phyloP scores from a whole-genome alignment of 139 green algal species.

The Chlamydomonas incerta region DNA sequence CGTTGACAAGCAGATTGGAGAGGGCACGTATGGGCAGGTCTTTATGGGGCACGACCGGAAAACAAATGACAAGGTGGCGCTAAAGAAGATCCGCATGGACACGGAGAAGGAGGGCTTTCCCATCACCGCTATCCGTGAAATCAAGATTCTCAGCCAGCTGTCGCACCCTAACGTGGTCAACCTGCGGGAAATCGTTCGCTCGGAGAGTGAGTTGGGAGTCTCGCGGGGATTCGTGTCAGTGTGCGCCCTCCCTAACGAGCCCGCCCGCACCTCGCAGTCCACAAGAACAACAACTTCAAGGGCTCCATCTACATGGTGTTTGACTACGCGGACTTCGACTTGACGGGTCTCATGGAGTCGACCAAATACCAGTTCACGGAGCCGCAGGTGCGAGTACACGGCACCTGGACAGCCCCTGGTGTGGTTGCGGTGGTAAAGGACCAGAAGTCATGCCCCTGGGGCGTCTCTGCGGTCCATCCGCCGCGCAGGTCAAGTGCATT shows the following conservation, averaged over 20 bases:
- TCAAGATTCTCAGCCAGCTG: constrained; percentile 95
- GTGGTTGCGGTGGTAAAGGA: neutral
- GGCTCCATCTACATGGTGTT: constrained; percentile 99
- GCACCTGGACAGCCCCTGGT: no score
- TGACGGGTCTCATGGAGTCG: constrained; percentile 93
- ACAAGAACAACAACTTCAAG: constrained; percentile 89
- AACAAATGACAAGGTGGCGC: constrained; percentile 72
- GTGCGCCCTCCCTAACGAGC: no score
- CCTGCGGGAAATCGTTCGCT: constrained; percentile 97
- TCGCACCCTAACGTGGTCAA: constrained; percentile 95
- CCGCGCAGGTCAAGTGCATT: constrained; percentile 93
- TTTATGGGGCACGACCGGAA: constrained; percentile 53
- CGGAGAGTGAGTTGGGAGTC: constrained; percentile 61
- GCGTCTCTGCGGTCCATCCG: neutral
- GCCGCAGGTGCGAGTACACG: constrained; percentile 62
- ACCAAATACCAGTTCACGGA: constrained; percentile 75
- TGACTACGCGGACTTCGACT: constrained; percentile 99
- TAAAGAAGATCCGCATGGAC: constrained; percentile 99
- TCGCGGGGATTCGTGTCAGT: neutral
- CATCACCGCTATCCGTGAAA: constrained; percentile 98
- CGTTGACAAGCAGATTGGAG: constrained; percentile 78
- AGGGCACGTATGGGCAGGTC: constrained; percentile 90
- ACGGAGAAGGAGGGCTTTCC: constrained; percentile 99
- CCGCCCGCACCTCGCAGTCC: constrained; percentile 54
- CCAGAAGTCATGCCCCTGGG: neutral